phyloP scores from a whole-genome alignment of 2,329 filamentous ascomycete species.

The Tolypocladium amazonense region DNA sequence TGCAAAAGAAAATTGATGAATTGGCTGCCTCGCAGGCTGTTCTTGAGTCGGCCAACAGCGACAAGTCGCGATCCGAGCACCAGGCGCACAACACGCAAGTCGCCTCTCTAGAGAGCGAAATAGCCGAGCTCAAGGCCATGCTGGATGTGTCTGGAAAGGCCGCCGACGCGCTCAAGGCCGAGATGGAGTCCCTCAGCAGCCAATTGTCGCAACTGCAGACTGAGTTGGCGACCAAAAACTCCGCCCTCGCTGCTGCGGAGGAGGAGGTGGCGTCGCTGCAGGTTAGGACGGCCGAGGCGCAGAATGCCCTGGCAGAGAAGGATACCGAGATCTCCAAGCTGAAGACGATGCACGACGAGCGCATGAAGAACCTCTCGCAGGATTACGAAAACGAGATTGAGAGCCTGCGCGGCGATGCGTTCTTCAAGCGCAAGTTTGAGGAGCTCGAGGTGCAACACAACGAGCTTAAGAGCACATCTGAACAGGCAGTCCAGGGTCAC shows the following conservation, averaged over 20 bases:
- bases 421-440: conserved; percentile 53
- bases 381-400: conserved; percentile 58
- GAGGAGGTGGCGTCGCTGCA: conserved; percentile 31
- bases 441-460: conserved; percentile 47
- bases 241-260: conserved; percentile 34
- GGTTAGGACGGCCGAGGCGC: conserved; percentile 35
- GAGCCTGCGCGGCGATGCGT: conserved; percentile 49
- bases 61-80: conserved; percentile 32
- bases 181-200: conserved; percentile 31
- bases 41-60: conserved; percentile 32
- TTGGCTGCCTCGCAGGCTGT: conserved; percentile 35
- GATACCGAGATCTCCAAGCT: conserved; percentile 39
- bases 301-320: conserved; percentile 34
- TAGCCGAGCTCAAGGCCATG: conserved; percentile 38
- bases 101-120: conserved; percentile 39
- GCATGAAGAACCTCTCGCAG: conserved; percentile 46
- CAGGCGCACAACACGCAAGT: conserved; percentile 35
- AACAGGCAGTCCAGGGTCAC: conserved; percentile 26
- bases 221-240: conserved; percentile 31
- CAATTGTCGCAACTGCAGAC: conserved; percentile 27
- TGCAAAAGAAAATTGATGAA: conserved; percentile 46
- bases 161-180: conserved; percentile 28
- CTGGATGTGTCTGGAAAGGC: conserved; percentile 36
- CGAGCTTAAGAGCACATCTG: conserved; percentile 30
- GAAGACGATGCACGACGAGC: conserved; percentile 45